phyloP scores from a whole-genome alignment of 2,329 filamentous ascomycete genomes.

The Aspergillus texensis region DNA sequence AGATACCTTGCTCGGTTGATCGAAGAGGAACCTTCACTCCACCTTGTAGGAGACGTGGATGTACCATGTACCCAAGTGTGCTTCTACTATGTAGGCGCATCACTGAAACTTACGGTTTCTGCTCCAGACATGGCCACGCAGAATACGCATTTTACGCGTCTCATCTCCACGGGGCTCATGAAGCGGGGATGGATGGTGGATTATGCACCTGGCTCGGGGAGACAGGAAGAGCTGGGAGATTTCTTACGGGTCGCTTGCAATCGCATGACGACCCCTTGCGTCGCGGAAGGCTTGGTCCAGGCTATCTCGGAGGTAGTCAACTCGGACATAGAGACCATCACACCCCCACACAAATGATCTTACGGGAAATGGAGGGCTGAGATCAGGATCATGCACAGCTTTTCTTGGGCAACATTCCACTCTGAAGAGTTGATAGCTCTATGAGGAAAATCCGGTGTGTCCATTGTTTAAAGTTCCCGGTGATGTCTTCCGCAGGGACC shows the following conservation, averaged over 20 bases:
- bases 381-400: background rate
- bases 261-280: background rate
- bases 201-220: background rate
- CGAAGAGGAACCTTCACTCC: background rate
- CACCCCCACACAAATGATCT: background rate
- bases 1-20: constrained; percentile 1
- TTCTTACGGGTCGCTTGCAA: background rate
- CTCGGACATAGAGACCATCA: background rate
- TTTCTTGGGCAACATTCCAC: background rate
- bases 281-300: background rate
- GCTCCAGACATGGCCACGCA: background rate
- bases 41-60: background rate
- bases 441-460: background rate
- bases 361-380: background rate
- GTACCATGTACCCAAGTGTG: constrained; percentile 1
- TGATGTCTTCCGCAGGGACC: background rate
- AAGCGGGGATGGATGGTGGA: constrained; percentile 5
- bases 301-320: background rate
- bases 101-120: background rate
- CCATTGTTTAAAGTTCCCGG: too few relatives aligned
- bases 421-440: background rate
- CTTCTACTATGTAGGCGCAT: constrained; percentile 1
- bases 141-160: background rate
- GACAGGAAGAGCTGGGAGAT: background rate
- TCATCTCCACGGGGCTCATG: background rate